Base-by-base conservation (phyloP, 1,139 yeast species). In the Diutina neorugosa region DNA sequence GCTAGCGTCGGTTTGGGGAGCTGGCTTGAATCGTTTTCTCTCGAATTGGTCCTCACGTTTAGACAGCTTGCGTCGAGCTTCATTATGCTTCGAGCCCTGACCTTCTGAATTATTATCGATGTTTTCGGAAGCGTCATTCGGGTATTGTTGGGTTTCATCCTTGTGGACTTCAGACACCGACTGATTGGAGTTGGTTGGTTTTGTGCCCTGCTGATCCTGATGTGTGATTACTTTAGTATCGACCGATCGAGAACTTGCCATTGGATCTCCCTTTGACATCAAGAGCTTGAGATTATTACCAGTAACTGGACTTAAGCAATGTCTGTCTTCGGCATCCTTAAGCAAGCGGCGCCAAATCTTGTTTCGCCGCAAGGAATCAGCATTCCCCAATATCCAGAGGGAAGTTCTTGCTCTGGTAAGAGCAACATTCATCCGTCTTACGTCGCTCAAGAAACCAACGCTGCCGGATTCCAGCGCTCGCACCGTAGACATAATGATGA, bases 391-490 rank as follows among this genome's bases (percentile, higher is more conserved):
- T 55, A 94, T 83, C 98, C 98, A 93, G 58, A 94, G 70, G 0
- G 98, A 86, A 1, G 96, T 78, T 60, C 85, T 81, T 0, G 98
- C 98, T 73, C 99, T 86, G 1, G 98, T 91, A 51, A 91, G 71
- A 0, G 96, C 97, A 55, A 91, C 98, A 67, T 91, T 91, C 96
- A 91, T 87, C 71, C 98, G 86, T 59, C 98, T 78, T 46, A 84
- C 76, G 68, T 91, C 98, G 57, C 86, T 84, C 66, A 91, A 78
- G 67, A 91, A 91, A 27, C 98, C 98, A 57, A 91, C 93, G 54
- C 88, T 80, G 4, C 76, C 75, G 4, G 68, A 64, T 16, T 77
- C 80, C 63, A 81, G 82, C 3, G 96, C 96, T 63, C 98, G 78
- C 7, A 94, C 98, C 79, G 98, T 91, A 0, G 98, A 90, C 75